Percentiles rank a stretch among this genome's conserved stretches.
phyloP scores from a whole-genome alignment of 2,329 filamentous ascomycete genomes.

The Fusarium odoratissimum region DNA sequence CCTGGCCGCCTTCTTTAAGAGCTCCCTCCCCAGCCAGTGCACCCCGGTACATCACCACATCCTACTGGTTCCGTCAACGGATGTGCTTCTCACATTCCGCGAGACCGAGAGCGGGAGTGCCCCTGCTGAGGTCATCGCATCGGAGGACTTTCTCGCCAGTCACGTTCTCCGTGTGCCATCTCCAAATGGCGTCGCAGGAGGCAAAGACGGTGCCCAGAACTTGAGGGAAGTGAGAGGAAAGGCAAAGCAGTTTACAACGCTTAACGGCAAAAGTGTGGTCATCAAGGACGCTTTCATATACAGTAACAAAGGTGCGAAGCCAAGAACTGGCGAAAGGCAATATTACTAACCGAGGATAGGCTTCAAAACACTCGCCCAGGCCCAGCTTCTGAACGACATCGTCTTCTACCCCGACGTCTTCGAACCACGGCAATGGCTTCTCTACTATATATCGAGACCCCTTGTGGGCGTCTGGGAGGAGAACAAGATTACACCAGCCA shows the following conservation, averaged over 20 bases:
- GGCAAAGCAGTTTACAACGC: conserved; percentile 91
- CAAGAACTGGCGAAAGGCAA: neutral
- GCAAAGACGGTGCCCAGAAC: conserved; percentile 69
- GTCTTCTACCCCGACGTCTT: conserved; percentile 91
- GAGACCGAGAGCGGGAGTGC: conserved; percentile 85
- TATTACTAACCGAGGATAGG: conserved; percentile 63
- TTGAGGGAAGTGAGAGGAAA: conserved; percentile 90
- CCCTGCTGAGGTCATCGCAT: conserved; percentile 83
- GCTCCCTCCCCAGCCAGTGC: conserved; percentile 91
- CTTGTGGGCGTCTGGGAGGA: conserved; percentile 87
- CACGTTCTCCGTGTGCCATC: conserved; percentile 90
- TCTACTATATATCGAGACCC: conserved; percentile 95
- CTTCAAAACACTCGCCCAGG: conserved; percentile 91
- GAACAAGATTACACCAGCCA: conserved; percentile 75
- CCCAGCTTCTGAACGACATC: conserved; percentile 83
- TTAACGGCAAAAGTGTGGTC: conserved; percentile 92
- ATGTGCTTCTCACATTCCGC: conserved; percentile 87
- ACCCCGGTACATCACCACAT: conserved; percentile 91
- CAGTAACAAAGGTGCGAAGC: conserved; percentile 85
- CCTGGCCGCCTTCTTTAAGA: conserved; percentile 98
- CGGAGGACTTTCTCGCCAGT: conserved; percentile 95
- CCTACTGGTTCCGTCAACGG: conserved; percentile 91
- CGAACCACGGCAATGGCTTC: conserved; percentile 92
- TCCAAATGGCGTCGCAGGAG: conserved; percentile 60
- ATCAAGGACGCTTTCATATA: conserved; percentile 94